These are phyloP conservation scores for Quaeritorhiza haematococci DNA, from an alignment of 371 early-diverging fungal genomes.

Conservation along the genomic window DNA sequence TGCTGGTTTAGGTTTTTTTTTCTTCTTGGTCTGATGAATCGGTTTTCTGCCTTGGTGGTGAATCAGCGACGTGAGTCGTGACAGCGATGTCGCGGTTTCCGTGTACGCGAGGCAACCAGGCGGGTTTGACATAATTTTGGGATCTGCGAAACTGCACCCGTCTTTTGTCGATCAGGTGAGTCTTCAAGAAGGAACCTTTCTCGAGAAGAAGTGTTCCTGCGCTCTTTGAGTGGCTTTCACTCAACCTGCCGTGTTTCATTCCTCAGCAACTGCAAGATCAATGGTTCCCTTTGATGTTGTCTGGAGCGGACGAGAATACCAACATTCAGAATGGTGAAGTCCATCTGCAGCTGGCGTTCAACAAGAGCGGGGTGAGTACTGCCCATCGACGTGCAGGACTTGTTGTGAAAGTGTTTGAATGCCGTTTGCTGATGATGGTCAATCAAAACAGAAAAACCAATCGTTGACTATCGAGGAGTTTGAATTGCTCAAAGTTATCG, in stretches of 20 bases:
- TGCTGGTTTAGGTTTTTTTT: background rate
- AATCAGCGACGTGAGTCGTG: slow-evolving; percentile 85
- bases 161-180: slow-evolving; percentile 27
- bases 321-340: slow-evolving; percentile 16
- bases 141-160: slow-evolving; percentile 21
- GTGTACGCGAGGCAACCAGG: slow-evolving; percentile 64
- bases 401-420: background rate
- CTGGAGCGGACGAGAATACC: slow-evolving; percentile 11
- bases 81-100: slow-evolving; percentile 74
- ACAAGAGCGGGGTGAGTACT: slow-evolving; percentile 21
- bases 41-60: too few relatives aligned
- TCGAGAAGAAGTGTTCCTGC: too few relatives aligned
- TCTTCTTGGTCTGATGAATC: background rate
- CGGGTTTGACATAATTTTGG: slow-evolving; percentile 20
- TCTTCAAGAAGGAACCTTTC: background rate
- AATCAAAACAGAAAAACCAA: slow-evolving; percentile 22
- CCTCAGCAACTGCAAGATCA: slow-evolving; percentile 20
- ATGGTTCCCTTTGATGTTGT: slow-evolving; percentile 21
- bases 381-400: background rate
- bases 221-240: too few relatives aligned
- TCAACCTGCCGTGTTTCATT: too few relatives aligned
- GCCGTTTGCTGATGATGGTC: background rate
- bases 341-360: slow-evolving; percentile 30
- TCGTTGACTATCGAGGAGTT: slow-evolving; percentile 81
- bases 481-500: slow-evolving; percentile 91